These are phyloP conservation scores for Geosmithia flava DNA, from an alignment of 2,329 filamentous ascomycete genomes.

Conservation along the genomic window DNA sequence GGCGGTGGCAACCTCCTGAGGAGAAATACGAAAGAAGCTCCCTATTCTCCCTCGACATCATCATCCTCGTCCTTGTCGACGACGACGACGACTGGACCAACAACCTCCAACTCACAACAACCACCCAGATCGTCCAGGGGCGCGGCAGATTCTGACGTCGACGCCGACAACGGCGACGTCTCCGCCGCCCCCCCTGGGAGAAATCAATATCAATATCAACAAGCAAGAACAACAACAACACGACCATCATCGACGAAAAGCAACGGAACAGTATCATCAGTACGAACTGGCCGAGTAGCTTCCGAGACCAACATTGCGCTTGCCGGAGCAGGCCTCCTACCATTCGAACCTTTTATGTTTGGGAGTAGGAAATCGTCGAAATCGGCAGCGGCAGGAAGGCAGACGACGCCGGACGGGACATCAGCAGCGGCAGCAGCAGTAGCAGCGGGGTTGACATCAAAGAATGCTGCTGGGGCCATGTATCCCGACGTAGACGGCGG, in stretches of 20 bases:
- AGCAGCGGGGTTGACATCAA: too few species aligned
- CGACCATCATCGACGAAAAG: background rate
- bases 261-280: background rate
- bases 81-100: too few species aligned
- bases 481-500: background rate
- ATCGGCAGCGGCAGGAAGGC: background rate
- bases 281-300: background rate
- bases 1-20: background rate
- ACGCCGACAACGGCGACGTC: background rate
- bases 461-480: conserved; percentile 1
- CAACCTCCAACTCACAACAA: background rate
- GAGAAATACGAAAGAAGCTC: background rate
- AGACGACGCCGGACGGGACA: background rate
- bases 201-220: background rate
- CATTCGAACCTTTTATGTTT: background rate
- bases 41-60: too few species aligned
- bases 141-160: background rate
- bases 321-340: background rate
- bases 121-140: background rate
- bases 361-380: background rate
- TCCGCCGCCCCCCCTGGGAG: background rate
- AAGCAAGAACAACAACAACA: background rate
- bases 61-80: background rate
- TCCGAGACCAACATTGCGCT: background rate
- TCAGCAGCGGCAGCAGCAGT: too few species aligned